Percentiles rank a stretch among this genome's conserved stretches.
These are phyloP conservation scores for Wickerhamomyces sp. DNA, from an alignment of 1,139 yeast genomes.

Conservation along the genomic window DNA sequence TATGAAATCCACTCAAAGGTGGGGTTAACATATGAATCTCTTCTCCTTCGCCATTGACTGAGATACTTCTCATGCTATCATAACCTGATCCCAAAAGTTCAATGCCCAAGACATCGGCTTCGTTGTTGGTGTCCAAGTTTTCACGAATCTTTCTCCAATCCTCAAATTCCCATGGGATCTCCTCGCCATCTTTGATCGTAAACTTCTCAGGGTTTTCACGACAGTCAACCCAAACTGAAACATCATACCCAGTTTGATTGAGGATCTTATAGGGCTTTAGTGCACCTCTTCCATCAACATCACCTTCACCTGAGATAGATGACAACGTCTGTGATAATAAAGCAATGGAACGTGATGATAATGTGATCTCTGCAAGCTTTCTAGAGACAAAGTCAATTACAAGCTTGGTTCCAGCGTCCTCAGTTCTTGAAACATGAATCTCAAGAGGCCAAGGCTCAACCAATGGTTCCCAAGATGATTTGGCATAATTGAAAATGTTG, in stretches of 20 bases:
- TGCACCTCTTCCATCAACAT: slow-evolving; percentile 64
- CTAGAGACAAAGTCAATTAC: slow-evolving; percentile 67
- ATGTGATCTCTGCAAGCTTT: slow-evolving; percentile 70
- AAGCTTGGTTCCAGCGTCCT: slow-evolving; percentile 26
- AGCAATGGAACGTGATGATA: slow-evolving; percentile 79
- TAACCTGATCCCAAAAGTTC: slow-evolving; percentile 51
- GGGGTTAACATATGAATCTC: slow-evolving; percentile 67
- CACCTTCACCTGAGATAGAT: slow-evolving; percentile 49
- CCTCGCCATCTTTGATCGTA: slow-evolving; percentile 46
- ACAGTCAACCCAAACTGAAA: slow-evolving; percentile 72
- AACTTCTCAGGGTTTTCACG: slow-evolving; percentile 25
- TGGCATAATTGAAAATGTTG: slow-evolving; percentile 84
- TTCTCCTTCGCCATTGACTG: slow-evolving; percentile 83
- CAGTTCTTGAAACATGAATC: slow-evolving; percentile 54
- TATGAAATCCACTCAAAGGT: slow-evolving; percentile 57
- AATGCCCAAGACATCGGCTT: slow-evolving; percentile 57
- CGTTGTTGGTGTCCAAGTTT: slow-evolving; percentile 62
- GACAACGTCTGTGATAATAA: slow-evolving; percentile 64
- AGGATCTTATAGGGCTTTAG: slow-evolving; percentile 76
- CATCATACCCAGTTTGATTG: slow-evolving; percentile 80
- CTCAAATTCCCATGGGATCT: slow-evolving; percentile 85
- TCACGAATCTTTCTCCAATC: slow-evolving; percentile 90
- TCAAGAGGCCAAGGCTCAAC: slow-evolving; percentile 86
- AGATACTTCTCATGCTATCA: slow-evolving; percentile 47
- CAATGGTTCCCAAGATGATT: slow-evolving; percentile 95